phyloP scores from a whole-genome alignment of 1,139 yeast species.

The Geotrichum macrosporum region DNA sequence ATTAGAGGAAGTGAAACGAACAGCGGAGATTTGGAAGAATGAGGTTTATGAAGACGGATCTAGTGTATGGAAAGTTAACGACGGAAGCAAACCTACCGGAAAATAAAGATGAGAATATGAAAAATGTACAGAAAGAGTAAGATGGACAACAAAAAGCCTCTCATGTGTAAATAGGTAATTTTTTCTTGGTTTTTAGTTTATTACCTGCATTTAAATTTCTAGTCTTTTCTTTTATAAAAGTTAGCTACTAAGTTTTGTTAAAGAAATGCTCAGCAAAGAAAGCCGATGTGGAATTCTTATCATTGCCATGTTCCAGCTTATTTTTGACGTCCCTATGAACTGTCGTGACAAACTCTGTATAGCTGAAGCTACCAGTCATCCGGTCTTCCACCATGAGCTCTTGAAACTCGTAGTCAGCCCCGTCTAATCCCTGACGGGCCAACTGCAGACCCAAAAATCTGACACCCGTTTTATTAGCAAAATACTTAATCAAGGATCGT shows the following conservation, averaged over 20 bases:
- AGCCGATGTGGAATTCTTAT: conserved; percentile 19
- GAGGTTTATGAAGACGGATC: conserved; percentile 44
- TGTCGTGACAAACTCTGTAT: conserved; percentile 33
- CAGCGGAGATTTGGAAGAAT: conserved; percentile 48
- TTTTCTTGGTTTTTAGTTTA: too few species aligned
- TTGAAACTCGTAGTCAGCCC: conserved; percentile 53
- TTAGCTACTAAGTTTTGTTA: too few species aligned
- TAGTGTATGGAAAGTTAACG: conserved; percentile 42
- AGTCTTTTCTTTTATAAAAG: too few species aligned
- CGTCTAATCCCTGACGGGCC: conserved; percentile 64
- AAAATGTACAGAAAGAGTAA: too few species aligned
- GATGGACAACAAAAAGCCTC: too few species aligned
- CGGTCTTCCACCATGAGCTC: conserved; percentile 68
- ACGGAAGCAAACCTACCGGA: conserved; percentile 22
- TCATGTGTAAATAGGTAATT: too few species aligned
- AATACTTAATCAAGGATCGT: conserved; percentile 52
- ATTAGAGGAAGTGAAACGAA: conserved; percentile 43
- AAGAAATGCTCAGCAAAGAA: conserved; percentile 20
- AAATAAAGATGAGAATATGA: too few species aligned
- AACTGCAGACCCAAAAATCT: conserved; percentile 51
- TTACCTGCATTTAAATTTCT: conserved; percentile 11
- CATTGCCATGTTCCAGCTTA: conserved; percentile 27
- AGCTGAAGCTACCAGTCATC: conserved; percentile 29
- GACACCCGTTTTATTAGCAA: conserved; percentile 46
- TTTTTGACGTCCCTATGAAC: conserved; percentile 38